phyloP scores from a whole-genome alignment of 2,329 filamentous ascomycete species.

The Fusarium sp. region DNA sequence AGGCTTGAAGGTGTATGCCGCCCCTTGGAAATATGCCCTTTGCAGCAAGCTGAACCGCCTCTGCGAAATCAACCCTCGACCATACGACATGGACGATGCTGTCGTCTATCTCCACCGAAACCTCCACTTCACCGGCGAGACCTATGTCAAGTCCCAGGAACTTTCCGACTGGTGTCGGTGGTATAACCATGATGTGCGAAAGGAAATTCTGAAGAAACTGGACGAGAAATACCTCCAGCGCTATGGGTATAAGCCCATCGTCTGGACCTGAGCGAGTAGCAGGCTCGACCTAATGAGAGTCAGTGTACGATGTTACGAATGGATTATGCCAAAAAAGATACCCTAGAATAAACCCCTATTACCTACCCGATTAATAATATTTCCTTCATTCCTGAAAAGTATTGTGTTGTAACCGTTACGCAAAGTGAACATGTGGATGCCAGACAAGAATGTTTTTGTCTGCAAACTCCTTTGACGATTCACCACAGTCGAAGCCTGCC shows the following conservation, averaged over 20 bases:
- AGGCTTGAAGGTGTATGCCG: slow-evolving; percentile 32
- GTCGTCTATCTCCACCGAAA: slow-evolving; percentile 33
- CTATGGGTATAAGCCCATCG: slow-evolving; percentile 25
- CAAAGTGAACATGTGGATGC: slow-evolving; percentile 30
- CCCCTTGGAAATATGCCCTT: slow-evolving; percentile 35
- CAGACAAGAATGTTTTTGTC: slow-evolving; percentile 30
- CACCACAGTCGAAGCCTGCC: background rate
- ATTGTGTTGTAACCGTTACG: background rate
- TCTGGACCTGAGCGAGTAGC: slow-evolving; percentile 17
- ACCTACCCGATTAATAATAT: slow-evolving; percentile 25
- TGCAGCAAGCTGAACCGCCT: slow-evolving; percentile 37
- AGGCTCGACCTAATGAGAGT: background rate
- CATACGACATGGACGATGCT: slow-evolving; percentile 35
- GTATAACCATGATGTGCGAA: slow-evolving; percentile 31
- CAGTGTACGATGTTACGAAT: slow-evolving; percentile 5
- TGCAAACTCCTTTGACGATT: slow-evolving; percentile 16
- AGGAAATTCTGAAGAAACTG: slow-evolving; percentile 16
- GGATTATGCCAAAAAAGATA: slow-evolving; percentile 29
- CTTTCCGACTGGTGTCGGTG: slow-evolving; percentile 28
- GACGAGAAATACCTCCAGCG: slow-evolving; percentile 19
- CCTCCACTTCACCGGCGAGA: slow-evolving; percentile 4
- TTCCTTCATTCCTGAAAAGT: background rate
- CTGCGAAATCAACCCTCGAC: slow-evolving; percentile 24
- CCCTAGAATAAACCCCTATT: slow-evolving; percentile 16
- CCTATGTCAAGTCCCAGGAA: slow-evolving; percentile 5